Base-by-base conservation (phyloP, 2,329 filamentous ascomycete genomes). In the Fusarium anthophilum region DNA sequence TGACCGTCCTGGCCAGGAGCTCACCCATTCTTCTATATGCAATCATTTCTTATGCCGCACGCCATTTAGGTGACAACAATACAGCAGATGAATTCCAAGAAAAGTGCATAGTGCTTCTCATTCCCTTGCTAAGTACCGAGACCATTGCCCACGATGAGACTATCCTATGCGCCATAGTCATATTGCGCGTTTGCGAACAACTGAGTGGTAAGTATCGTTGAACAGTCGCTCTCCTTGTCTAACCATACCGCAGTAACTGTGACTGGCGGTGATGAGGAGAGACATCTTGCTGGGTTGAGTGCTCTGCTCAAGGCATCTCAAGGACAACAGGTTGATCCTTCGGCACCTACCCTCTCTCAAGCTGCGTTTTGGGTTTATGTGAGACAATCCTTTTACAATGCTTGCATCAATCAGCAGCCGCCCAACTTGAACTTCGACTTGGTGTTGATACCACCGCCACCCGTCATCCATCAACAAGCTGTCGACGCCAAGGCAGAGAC, bases 301-400 rank as follows among this genome's bases (percentile, higher is more conserved):
- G 72, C 69, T 47, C 30, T 74, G 26, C 70, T 74, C 58, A 69
- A 69, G 48, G 43, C 66, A 30, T 74, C 72, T 15, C 72, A 74
- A 56, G 72, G 66, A 26, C 59, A 39, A 24, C 63, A 63, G n/a
- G 66, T 73, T 22, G 72, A 74, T n/a, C 63, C 63, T 2, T 70
- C 69, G 9, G 35, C 48, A 20, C 70, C 62, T 38, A 73, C 62
- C 22, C 59, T 74, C 22, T 69, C 61, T 26, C 65, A 74, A 59
- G 72, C 72, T n/a, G 66, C 72, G 4, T 73, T 74, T 32, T 74
- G 72, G 72, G 63, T 74, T 20, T 74, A 74, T 53, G 66, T 74
- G 8, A 45, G 72, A 26, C 72, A 74, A 56, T 74, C 59, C 15
- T 60, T 74, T n/a, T 73, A 74, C 43, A 74, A 70, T 20, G 70